These are phyloP conservation scores for Candida labiduridarum DNA, from an alignment of 1,139 yeast genomes.

Conservation along the genomic window DNA sequence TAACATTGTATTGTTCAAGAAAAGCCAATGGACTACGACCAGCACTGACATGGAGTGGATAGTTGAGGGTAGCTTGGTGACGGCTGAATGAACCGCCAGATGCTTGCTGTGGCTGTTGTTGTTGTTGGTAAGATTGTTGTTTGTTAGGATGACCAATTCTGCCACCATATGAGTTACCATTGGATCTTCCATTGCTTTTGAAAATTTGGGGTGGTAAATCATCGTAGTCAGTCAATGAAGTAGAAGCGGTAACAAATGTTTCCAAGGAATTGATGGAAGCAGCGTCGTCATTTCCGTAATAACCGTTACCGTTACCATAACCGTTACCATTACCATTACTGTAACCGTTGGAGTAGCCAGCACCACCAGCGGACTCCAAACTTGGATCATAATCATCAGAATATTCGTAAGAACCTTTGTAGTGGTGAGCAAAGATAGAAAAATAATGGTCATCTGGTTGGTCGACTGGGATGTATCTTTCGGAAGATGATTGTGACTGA, in stretches of 20 bases:
- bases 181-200: constrained; percentile 9
- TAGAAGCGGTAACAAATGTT: constrained; percentile 42
- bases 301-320: constrained; percentile 13
- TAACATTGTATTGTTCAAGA: constrained; percentile 27
- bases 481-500: constrained; percentile 32
- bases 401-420: constrained; percentile 27
- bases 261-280: constrained; percentile 32
- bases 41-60: constrained; percentile 20
- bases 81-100: constrained; percentile 12
- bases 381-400: constrained; percentile 23
- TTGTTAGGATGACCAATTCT: constrained; percentile 15
- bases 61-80: constrained; percentile 11
- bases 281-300: constrained; percentile 19
- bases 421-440: constrained; percentile 26
- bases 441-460: constrained; percentile 26
- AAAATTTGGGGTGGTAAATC: constrained; percentile 16
- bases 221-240: constrained; percentile 31
- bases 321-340: constrained; percentile 15
- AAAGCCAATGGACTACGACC: constrained; percentile 19
- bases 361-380: constrained; percentile 7
- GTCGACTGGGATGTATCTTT: constrained; percentile 29
- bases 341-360: constrained; percentile 4
- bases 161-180: constrained; percentile 15
- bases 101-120: constrained; percentile 5
- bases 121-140: constrained; percentile 9